Percentiles rank a stretch among this genome's conserved stretches.
Evolutionary conservation across 345 rosid species (phyloP).

Genomic region (Aurinia saxatilis): DNA sequence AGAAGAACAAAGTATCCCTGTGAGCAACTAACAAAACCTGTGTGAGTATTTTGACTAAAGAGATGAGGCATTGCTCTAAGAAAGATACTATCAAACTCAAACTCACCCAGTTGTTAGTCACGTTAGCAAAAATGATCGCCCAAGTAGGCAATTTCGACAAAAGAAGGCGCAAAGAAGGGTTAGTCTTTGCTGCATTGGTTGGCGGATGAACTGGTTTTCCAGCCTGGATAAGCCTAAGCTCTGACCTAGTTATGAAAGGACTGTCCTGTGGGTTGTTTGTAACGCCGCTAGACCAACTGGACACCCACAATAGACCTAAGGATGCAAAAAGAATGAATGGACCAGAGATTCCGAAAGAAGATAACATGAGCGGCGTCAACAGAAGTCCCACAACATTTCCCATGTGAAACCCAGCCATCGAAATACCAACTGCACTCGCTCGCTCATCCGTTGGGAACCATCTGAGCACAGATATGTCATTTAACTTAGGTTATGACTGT

Average conservation of each 20-base stretch:
- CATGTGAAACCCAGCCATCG: constrained; percentile 96
- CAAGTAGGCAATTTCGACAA: constrained; percentile 72
- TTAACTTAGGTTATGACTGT: neutral
- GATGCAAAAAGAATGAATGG: constrained; percentile 77
- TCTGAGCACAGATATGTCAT: constrained; percentile 27
- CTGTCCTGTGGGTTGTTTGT: constrained; percentile 65
- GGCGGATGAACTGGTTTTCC: constrained; percentile 43
- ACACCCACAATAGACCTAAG: constrained; percentile 66
- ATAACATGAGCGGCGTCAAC: constrained; percentile 70
- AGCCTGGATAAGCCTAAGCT: constrained; percentile 61
- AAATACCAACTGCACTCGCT: constrained; percentile 84
- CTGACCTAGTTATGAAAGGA: constrained; percentile 47
- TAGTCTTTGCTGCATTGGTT: neutral
- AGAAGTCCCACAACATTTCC: constrained; percentile 83
- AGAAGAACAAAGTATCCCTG: constrained; percentile 99
- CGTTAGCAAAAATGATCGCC: constrained; percentile 84
- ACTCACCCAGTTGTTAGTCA: constrained; percentile 92
- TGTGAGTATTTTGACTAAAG: neutral
- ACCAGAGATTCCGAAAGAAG: constrained; percentile 61
- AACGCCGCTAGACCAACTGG: constrained; percentile 51
- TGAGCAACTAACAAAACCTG: constrained; percentile 1
- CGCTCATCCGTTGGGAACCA: constrained; percentile 86
- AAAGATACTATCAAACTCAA: constrained; percentile 1
- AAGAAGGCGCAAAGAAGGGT: constrained; percentile 49
- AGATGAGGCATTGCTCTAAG: neutral